Conservation (phyloP, 306 rosid species). For the Hippophae rhamnoides region DNA sequence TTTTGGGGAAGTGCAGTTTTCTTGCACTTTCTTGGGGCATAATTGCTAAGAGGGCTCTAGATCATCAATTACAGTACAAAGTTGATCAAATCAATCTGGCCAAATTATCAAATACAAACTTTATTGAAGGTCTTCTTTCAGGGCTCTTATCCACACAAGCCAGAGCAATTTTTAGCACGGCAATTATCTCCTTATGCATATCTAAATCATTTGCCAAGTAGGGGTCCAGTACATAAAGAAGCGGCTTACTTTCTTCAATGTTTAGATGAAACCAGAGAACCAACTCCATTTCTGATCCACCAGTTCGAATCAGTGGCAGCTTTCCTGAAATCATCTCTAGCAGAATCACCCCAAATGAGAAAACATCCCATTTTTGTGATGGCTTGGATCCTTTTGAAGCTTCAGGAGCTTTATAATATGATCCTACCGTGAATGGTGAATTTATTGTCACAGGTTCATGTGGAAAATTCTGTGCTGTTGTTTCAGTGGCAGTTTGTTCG, state of each 20-base stretch:
- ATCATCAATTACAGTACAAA: too few relatives aligned
- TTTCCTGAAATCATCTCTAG: conserved; percentile 81
- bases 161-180: conserved; percentile 78
- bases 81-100: conserved; percentile 30
- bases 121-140: conserved; percentile 83
- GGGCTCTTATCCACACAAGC: conserved; percentile 80
- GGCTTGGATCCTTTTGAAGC: conserved; percentile 80
- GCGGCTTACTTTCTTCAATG: conserved; percentile 89
- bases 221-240: conserved; percentile 71
- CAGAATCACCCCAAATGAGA: conserved; percentile 82
- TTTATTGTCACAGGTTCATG: conserved; percentile 31
- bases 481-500: conserved; percentile 52
- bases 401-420: conserved; percentile 86
- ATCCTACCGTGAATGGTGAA: conserved; percentile 33
- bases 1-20: too few relatives aligned
- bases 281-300: conserved; percentile 76
- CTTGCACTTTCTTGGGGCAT: too few relatives aligned
- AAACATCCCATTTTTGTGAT: conserved; percentile 96
- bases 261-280: conserved; percentile 89
- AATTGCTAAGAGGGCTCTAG: too few relatives aligned
- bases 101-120: conserved; percentile 70
- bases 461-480: conserved; percentile 41
- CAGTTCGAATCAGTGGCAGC: conserved; percentile 61
- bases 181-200: conserved; percentile 69
- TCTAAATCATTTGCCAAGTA: conserved; percentile 55